Percentiles rank a stretch among this genome's conserved stretches.
Conservation (phyloP, 495 filamentous ascomycete genomes). For the Penicillium cinerascens region DNA sequence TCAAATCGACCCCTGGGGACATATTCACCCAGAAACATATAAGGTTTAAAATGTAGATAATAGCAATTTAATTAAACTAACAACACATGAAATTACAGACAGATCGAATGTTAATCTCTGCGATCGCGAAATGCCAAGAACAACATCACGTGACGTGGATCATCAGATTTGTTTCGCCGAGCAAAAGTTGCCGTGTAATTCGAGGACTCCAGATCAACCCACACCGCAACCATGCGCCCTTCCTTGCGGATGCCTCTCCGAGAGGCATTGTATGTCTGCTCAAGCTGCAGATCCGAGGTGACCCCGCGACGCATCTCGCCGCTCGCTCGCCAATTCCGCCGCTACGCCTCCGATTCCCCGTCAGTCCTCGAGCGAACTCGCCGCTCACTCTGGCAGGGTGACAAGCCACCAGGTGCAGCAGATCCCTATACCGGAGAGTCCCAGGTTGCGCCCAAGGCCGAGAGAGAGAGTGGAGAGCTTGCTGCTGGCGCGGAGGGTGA, state of each 20-base stretch:
- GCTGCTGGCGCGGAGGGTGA: not conserved
- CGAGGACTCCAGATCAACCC: conserved; percentile 5
- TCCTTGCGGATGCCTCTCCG: conserved; percentile 37
- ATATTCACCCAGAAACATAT: too few relatives aligned
- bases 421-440: conserved; percentile 51
- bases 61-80: not conserved
- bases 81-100: not conserved
- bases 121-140: conserved; percentile 13
- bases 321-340: conserved; percentile 40
- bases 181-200: conserved; percentile 17
- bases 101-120: not conserved
- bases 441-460: conserved; percentile 5
- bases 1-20: not conserved
- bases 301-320: conserved; percentile 36
- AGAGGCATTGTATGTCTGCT: conserved; percentile 44
- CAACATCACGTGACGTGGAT: conserved; percentile 21
- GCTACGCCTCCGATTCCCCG: conserved; percentile 36
- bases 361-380: conserved; percentile 50
- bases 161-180: conserved; percentile 23
- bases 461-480: not conserved
- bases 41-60: too few relatives aligned
- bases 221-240: conserved; percentile 38
- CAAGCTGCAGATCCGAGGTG: conserved; percentile 38
- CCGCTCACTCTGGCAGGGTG: conserved; percentile 53
- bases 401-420: conserved; percentile 49